These are phyloP conservation scores for Rhytidhysteron rufulum DNA, from an alignment of 2,329 filamentous ascomycete species.

Conservation along the genomic window DNA sequence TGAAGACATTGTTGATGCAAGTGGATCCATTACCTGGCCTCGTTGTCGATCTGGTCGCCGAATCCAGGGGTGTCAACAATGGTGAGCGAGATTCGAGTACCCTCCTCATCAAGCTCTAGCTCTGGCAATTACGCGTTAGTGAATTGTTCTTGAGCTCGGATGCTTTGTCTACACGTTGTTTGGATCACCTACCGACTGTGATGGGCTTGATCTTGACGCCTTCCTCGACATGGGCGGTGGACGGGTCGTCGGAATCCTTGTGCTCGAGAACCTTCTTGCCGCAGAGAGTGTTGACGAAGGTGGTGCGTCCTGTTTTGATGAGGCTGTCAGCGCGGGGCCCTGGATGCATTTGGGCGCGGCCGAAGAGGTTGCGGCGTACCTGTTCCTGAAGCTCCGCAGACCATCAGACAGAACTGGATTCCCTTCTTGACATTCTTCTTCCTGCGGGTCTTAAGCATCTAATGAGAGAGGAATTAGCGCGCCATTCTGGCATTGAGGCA, in stretches of 20 bases:
- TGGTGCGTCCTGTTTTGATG: constrained; percentile 73
- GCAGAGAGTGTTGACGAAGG: constrained; percentile 99
- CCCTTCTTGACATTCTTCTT: constrained; percentile 99
- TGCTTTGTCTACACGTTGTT: background rate
- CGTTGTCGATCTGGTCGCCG: constrained; percentile 98
- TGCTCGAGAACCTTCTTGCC: constrained; percentile 85
- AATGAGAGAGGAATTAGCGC: constrained; percentile 22
- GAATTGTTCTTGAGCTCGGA: constrained; percentile 6
- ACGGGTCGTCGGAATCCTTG: constrained; percentile 90
- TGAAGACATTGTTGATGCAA: constrained; percentile 1
- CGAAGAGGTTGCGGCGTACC: constrained; percentile 56
- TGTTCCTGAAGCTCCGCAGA: constrained; percentile 97
- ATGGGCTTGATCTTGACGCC: constrained; percentile 98
- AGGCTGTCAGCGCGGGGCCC: constrained; percentile 7
- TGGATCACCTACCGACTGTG: constrained; percentile 72
- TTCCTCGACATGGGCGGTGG: constrained; percentile 86
- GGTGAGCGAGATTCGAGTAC: constrained; percentile 94
- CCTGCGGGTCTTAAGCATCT: constrained; percentile 81
- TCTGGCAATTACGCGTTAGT: constrained; percentile 51
- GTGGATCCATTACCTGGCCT: constrained; percentile 68
- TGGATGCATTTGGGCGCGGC: background rate
- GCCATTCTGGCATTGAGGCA: constrained; percentile 12
- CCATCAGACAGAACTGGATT: constrained; percentile 99
- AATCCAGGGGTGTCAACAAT: constrained; percentile 99
- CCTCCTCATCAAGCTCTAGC: constrained; percentile 95